Evolutionary conservation across 2,329 filamentous ascomycete genomes (phyloP).

Genomic region (Penicillium griseofulvum): DNA sequence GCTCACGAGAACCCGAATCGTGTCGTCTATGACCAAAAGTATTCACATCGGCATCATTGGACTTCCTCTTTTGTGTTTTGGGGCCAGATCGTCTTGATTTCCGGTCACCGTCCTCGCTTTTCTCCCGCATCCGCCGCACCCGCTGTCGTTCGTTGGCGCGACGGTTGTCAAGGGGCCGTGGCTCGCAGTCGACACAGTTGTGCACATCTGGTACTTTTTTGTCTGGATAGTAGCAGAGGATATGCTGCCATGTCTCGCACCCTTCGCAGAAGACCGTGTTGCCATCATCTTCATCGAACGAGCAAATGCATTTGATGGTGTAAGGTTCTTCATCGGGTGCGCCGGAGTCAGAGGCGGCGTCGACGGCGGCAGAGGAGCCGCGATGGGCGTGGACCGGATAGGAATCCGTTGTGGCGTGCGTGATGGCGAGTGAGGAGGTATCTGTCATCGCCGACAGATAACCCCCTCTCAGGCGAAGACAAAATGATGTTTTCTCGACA

Average conservation of each 20-base stretch:
- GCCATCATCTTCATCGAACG: slow-evolving; percentile 90
- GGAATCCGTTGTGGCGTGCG: slow-evolving; percentile 48
- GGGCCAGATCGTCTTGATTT: slow-evolving; percentile 70
- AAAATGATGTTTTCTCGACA: slow-evolving; percentile 22
- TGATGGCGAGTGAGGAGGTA: slow-evolving; percentile 50
- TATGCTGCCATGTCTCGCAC: slow-evolving; percentile 98
- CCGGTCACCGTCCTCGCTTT: slow-evolving; percentile 62
- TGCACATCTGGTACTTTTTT: slow-evolving; percentile 74
- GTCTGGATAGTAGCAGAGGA: slow-evolving; percentile 89
- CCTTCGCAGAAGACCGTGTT: slow-evolving; percentile 94
- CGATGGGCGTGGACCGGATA: slow-evolving; percentile 47
- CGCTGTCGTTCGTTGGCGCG: slow-evolving; percentile 72
- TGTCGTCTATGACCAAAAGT: slow-evolving; percentile 58
- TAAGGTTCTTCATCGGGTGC: slow-evolving; percentile 56
- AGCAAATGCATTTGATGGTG: slow-evolving; percentile 97
- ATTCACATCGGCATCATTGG: slow-evolving; percentile 58
- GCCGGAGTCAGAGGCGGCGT: slow-evolving; percentile 43
- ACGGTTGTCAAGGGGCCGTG: slow-evolving; percentile 69
- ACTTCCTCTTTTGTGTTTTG: slow-evolving; percentile 86
- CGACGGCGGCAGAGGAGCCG: slow-evolving; percentile 42
- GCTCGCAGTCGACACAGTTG: slow-evolving; percentile 85
- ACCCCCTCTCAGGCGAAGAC: slow-evolving; percentile 43
- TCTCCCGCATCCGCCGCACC: slow-evolving; percentile 61
- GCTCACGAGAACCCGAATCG: slow-evolving; percentile 52
- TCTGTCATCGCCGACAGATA: slow-evolving; percentile 55